A percentile compares a stretch with the other conserved stretches of the same genome.
phyloP scores from a whole-genome alignment of 1,284 basidiomycete genomes.

The Irpex sp. region DNA sequence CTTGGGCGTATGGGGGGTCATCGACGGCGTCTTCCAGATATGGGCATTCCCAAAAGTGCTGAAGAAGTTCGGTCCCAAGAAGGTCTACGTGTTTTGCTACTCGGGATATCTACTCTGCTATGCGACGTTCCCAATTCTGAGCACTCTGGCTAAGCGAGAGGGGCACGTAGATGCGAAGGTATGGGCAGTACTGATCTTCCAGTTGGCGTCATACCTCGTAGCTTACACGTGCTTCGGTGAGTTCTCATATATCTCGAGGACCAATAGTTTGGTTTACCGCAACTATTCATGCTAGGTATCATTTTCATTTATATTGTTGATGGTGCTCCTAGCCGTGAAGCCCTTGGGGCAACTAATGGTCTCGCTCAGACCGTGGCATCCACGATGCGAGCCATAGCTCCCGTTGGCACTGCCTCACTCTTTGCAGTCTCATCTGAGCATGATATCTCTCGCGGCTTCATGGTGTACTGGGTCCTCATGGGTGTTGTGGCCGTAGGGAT shows the following conservation, averaged over 20 bases:
- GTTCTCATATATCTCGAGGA: neutral
- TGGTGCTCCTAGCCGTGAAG: neutral
- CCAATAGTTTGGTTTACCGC: neutral
- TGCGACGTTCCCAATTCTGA: neutral
- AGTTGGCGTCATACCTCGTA: neutral
- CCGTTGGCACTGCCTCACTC: neutral
- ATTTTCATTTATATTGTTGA: neutral
- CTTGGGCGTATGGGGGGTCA: neutral
- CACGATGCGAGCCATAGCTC: neutral
- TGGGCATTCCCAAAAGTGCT: neutral
- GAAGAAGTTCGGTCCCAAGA: neutral
- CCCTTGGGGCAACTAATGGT: neutral
- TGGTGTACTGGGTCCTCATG: neutral
- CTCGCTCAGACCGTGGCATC: neutral
- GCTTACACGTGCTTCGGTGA: neutral
- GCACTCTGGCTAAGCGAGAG: neutral
- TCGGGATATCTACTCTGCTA: neutral
- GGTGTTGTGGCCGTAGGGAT: neutral
- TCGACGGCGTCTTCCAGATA: neutral
- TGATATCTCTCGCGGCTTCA: neutral
- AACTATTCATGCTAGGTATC: neutral
- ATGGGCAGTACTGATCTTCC: neutral
- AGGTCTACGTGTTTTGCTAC: neutral
- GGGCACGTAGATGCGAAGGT: neutral
- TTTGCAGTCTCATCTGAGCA: neutral